These are phyloP conservation scores for Mimosa pudica DNA, from an alignment of 306 rosid genomes.

Conservation along the genomic window DNA sequence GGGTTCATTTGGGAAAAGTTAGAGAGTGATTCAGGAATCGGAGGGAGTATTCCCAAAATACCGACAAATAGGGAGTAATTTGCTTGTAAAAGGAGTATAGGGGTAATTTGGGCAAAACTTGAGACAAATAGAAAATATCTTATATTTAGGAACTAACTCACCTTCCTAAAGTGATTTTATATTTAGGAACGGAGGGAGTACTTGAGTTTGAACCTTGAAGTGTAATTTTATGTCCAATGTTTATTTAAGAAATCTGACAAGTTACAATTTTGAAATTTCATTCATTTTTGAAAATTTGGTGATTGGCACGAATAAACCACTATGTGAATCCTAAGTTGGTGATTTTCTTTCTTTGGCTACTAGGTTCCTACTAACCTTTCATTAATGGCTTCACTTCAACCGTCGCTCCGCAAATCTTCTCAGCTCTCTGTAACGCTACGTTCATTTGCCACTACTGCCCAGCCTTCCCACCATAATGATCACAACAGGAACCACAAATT, in stretches of 20 bases:
- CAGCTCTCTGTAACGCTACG: slow-evolving; percentile 36
- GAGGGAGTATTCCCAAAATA: too few species aligned
- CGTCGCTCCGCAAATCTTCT: slow-evolving; percentile 22
- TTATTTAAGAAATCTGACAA: too few species aligned
- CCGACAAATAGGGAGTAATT: too few species aligned
- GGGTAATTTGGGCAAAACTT: too few species aligned
- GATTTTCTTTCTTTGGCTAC: background rate
- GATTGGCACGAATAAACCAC: background rate
- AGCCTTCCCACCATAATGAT: slow-evolving; percentile 53
- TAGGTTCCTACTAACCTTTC: background rate
- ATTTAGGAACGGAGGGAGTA: too few species aligned
- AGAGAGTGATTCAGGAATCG: too few species aligned
- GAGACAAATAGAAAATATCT: too few species aligned
- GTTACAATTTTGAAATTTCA: too few species aligned
- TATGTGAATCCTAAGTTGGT: background rate
- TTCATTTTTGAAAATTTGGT: background rate
- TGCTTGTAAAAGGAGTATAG: too few species aligned
- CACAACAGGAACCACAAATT: slow-evolving; percentile 58
- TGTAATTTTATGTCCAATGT: background rate
- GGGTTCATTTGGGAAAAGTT: too few species aligned
- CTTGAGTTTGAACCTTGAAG: background rate
- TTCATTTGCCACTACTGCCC: slow-evolving; percentile 44
- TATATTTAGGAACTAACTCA: too few species aligned
- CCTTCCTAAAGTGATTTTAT: too few species aligned
- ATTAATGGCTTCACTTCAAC: slow-evolving; percentile 17